Percentiles rank a stretch among this genome's conserved stretches.
Conservation (phyloP, 768 basidiomycete species). For the Infundibulicybe gibba region DNA sequence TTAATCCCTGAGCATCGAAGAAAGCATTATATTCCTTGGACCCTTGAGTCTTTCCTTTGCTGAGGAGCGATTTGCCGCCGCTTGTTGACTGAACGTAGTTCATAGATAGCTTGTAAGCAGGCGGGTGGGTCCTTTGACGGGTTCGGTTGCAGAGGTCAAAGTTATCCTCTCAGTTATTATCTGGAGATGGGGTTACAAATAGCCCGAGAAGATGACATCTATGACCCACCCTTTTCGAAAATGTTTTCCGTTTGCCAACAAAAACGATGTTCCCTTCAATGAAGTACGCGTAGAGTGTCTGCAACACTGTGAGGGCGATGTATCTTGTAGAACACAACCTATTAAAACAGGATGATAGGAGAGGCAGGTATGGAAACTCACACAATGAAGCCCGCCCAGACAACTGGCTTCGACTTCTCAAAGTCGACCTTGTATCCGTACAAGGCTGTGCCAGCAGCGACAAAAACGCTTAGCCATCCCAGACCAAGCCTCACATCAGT, state of each 20-base stretch:
- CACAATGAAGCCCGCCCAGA: conserved; percentile 78
- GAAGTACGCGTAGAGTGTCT: conserved; percentile 83
- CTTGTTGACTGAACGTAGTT: conserved; percentile 78
- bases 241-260: conserved; percentile 85
- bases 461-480: conserved; percentile 83
- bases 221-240: conserved; percentile 76
- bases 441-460: conserved; percentile 76
- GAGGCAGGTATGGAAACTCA: conserved; percentile 34
- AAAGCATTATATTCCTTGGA: conserved; percentile 64
- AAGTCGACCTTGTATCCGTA: conserved; percentile 91
- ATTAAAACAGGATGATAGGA: not conserved
- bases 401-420: conserved; percentile 78
- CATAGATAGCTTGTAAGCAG: conserved; percentile 64
- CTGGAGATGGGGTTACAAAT: conserved; percentile 46
- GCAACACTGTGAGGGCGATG: conserved; percentile 62
- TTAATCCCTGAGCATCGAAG: conserved; percentile 76
- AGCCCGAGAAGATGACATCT: conserved; percentile 17
- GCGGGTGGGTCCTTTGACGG: conserved; percentile 51
- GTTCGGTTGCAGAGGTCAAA: conserved; percentile 64
- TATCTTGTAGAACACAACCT: conserved; percentile 47
- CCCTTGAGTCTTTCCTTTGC: conserved; percentile 58
- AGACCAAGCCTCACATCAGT: conserved; percentile 85
- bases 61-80: conserved; percentile 82
- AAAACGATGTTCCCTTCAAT: conserved; percentile 84
- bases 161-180: conserved; percentile 91